These are phyloP conservation scores for Cyathus pygmaeus DNA, from an alignment of 1,284 basidiomycete species.

Conservation along the genomic window DNA sequence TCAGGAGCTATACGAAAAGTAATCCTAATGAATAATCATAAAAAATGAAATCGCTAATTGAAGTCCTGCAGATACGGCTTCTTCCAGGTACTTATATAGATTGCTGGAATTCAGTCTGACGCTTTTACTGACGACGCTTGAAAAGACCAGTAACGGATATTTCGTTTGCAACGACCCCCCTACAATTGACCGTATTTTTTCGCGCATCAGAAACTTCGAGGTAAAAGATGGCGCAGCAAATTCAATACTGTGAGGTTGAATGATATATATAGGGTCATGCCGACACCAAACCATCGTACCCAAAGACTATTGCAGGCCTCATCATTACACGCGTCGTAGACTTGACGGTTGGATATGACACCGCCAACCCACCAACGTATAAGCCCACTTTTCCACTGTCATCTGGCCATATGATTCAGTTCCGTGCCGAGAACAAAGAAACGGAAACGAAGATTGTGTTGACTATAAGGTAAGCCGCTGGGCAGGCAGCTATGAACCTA, in stretches of 20 bases:
- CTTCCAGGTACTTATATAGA: constrained; percentile 33
- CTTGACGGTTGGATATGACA: constrained; percentile 80
- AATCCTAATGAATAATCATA: background rate
- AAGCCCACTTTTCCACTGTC: constrained; percentile 75
- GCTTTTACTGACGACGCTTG: background rate
- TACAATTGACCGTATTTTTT: constrained; percentile 75
- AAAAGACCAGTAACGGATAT: constrained; percentile 83
- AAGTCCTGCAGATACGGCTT: constrained; percentile 56
- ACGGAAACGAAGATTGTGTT: constrained; percentile 65
- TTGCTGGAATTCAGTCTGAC: background rate
- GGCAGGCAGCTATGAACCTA: background rate
- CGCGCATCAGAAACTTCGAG: constrained; percentile 66
- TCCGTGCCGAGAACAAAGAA: constrained; percentile 61
- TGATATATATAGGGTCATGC: too few relatives aligned
- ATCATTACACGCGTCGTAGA: constrained; percentile 73
- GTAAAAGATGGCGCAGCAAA: constrained; percentile 38
- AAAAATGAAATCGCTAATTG: background rate
- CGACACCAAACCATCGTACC: constrained; percentile 55
- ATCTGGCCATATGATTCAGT: constrained; percentile 87
- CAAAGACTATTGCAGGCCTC: constrained; percentile 68
- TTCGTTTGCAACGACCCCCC: constrained; percentile 75
- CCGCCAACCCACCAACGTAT: constrained; percentile 71
- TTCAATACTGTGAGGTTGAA: too few relatives aligned
- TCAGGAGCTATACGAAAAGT: constrained; percentile 73
- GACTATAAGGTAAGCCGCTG: constrained; percentile 65